Evolutionary conservation across 2,329 filamentous ascomycete species (phyloP), one percentile per base, ranked within the genome.

Genomic region (Fusarium drepaniforme): DNA sequence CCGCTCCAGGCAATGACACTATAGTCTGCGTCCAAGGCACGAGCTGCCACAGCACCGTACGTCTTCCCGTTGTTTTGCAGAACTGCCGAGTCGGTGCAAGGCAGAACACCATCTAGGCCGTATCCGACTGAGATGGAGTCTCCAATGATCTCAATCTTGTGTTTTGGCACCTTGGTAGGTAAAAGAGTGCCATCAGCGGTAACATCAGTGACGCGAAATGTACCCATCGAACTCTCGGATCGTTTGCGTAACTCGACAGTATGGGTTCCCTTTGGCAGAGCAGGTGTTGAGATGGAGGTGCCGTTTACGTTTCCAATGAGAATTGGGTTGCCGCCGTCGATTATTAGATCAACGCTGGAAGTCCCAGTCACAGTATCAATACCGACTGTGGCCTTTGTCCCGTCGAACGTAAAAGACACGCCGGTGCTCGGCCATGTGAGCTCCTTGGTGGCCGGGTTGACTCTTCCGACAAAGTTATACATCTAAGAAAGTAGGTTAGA

Each of bases 101-200:
- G 84, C 21, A 80, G 71, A 7, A 77, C 75, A 46, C 83, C 85
- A 64, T 85, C 84, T 16, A 86, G 80, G 3, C 85, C 85, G 68
- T 86, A 86, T 5, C 84, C 85, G 5, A 85, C 85, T 3, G 80
- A 83, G 71, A 86, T 86, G 28, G 84, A 86, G 76, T 86, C 85
- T 11, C 85, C 85, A 33, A 86, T 84, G 56, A 86, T 76, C 70
- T 86, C 84, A 46, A 86, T 85, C 67, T 82, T 82, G 28, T 82
- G 83, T 12, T 74, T 75, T 4, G 80, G 78, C 1, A 68, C 69
- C 9, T 69, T 58, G 18, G 76, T 72, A 5, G 72, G 74, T 35
- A 84, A 71, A 12, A 75, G 33, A 1, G 57, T 67, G 2, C 73
- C 73, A 60, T 75, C 73, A 3, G 73, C 68, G 6, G 23, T 25